Conservation (phyloP, 345 rosid genomes). For the Eucalyptus virginea region DNA sequence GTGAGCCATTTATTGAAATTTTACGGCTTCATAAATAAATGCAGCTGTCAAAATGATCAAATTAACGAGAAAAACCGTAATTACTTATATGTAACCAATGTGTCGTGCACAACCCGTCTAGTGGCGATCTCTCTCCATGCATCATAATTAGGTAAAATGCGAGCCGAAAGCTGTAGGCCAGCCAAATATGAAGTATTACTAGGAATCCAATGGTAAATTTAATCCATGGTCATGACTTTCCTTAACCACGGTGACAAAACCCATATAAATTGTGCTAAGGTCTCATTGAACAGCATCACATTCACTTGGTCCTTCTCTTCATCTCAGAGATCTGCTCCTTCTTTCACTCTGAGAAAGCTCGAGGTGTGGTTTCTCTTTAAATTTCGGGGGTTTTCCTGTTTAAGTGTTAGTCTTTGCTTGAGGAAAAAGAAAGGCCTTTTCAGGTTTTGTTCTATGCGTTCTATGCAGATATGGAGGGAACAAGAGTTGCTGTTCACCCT, state of each 20-base stretch:
- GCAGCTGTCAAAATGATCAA: not conserved
- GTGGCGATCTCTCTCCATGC: not conserved
- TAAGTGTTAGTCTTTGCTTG: not conserved
- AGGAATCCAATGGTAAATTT: not conserved
- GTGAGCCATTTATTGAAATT: not conserved
- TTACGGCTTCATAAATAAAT: not conserved
- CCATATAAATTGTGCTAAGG: not conserved
- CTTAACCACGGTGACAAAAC: not conserved
- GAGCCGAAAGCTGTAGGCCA: not conserved
- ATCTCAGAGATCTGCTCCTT: not conserved
- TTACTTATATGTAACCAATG: not conserved
- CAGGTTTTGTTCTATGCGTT: not conserved
- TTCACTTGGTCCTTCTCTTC: not conserved
- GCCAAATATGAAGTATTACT: not conserved
- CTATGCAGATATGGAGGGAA: not conserved
- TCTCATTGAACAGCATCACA: not conserved
- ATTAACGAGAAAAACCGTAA: not conserved
- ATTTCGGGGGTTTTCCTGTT: not conserved
- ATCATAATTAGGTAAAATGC: not conserved
- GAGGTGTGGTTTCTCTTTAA: not conserved
- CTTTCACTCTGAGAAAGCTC: not conserved
- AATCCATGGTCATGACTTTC: not conserved
- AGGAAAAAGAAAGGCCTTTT: not conserved
- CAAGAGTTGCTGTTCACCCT: not conserved
- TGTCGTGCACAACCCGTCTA: not conserved